Conservation (phyloP, 2,329 filamentous ascomycete species). For the Basipetospora sp. region DNA sequence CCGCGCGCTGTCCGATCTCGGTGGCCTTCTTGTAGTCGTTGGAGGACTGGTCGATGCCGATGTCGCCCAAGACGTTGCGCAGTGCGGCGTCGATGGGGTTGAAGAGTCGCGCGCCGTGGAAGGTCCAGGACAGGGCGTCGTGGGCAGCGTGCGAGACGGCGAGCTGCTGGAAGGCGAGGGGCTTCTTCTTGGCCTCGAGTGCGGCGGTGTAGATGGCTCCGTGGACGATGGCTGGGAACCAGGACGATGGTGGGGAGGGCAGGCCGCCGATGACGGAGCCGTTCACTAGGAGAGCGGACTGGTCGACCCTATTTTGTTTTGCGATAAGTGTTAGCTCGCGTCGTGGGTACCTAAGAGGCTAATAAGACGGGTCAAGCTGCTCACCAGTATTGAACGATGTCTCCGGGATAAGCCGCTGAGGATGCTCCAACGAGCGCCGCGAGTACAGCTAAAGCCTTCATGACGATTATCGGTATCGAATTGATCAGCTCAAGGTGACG, state of each 20-base stretch:
- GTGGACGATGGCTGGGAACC: constrained; percentile 2
- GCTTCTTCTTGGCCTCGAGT: constrained; percentile 5
- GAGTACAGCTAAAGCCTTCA: too few species aligned
- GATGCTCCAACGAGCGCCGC: not conserved
- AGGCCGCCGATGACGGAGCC: constrained; percentile 1
- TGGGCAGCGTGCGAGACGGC: constrained; percentile 9
- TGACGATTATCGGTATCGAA: too few species aligned
- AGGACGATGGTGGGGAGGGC: not conserved
- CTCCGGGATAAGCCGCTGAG: not conserved
- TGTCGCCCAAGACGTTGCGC: constrained; percentile 5
- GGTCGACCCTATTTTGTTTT: constrained; percentile 4
- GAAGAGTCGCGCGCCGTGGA: constrained; percentile 6
- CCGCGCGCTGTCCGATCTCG: constrained; percentile 7
- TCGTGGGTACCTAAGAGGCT: too few species aligned
- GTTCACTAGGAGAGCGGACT: not conserved
- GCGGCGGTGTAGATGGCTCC: constrained; percentile 4
- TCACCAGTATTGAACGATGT: constrained; percentile 1
- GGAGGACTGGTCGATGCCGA: constrained; percentile 7
- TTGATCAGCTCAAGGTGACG: too few species aligned
- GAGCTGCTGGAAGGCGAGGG: constrained; percentile 7
- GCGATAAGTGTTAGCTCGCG: too few species aligned
- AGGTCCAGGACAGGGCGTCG: constrained; percentile 7
- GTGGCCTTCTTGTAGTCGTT: constrained; percentile 2
- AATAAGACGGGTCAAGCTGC: not conserved
- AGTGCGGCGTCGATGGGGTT: constrained; percentile 7